These are phyloP conservation scores for Phytophthora pseudosyringae DNA, from an alignment of 352 stramenopile genomes.

Conservation along the genomic window DNA sequence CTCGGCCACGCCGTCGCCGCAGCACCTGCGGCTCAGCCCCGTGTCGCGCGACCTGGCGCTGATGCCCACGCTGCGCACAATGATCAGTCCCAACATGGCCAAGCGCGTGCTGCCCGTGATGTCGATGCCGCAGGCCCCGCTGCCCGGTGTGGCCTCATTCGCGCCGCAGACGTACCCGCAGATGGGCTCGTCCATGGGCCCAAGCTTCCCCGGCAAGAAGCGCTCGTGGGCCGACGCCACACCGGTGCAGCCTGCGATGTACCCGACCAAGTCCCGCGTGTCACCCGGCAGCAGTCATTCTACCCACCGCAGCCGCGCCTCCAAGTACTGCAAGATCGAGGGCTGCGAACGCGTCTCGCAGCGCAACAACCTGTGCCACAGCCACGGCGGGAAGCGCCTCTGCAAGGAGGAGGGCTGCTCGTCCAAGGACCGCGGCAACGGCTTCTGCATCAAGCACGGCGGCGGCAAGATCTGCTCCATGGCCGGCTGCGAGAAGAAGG, in stretches of 20 bases:
- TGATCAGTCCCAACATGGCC: conserved; percentile 58
- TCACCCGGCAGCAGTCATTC: conserved; percentile 22
- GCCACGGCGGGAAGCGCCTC: conserved; percentile 82
- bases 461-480: conserved; percentile 85
- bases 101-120: conserved; percentile 29
- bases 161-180: conserved; percentile 20
- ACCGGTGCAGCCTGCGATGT: conserved; percentile 19
- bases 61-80: conserved; percentile 59
- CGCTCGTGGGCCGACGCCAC: conserved; percentile 39
- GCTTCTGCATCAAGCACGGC: conserved; percentile 86
- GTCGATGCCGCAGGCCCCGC: conserved; percentile 4
- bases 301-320: conserved; percentile 70
- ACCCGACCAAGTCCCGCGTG: conserved; percentile 22
- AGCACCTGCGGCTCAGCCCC: conserved; percentile 36
- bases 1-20: conserved; percentile 14
- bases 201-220: conserved; percentile 37
- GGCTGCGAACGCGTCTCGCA: conserved; percentile 82
- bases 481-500: conserved; percentile 80
- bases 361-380: conserved; percentile 86
- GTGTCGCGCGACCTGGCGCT: conserved; percentile 28
- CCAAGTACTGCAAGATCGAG: conserved; percentile 89
- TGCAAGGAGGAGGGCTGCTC: conserved; percentile 80
- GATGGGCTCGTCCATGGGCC: conserved; percentile 30
- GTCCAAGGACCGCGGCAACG: conserved; percentile 84
- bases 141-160: conserved; percentile 22